Conservation (phyloP, 805 yeast genomes). For the Zygosaccharomyces rouxii region DNA sequence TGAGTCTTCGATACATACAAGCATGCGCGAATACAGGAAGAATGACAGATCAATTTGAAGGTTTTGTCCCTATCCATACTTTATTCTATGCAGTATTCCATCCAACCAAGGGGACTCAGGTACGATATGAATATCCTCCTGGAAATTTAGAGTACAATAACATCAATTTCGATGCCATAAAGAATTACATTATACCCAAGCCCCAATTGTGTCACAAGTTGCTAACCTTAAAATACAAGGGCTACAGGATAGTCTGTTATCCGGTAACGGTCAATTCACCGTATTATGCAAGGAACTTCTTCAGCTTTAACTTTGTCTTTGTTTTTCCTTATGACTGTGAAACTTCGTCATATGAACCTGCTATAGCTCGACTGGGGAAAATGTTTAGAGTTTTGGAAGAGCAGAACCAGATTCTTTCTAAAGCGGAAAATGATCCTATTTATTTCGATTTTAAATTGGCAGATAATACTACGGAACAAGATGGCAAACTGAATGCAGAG, state of each 20-base stretch:
- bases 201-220: conserved; percentile 83
- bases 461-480: conserved; percentile 13
- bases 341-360: conserved; percentile 80
- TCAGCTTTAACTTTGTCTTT: conserved; percentile 88
- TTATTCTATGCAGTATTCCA: conserved; percentile 89
- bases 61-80: conserved; percentile 85
- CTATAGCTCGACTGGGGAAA: conserved; percentile 75
- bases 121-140: conserved; percentile 84
- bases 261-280: conserved; percentile 79
- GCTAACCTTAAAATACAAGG: conserved; percentile 65
- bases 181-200: conserved; percentile 90
- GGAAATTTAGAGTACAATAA: conserved; percentile 41
- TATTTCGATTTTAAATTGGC: conserved; percentile 31
- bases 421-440: conserved; percentile 42
- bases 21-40: neutral
- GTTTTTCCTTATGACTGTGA: conserved; percentile 82
- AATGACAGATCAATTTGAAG: conserved; percentile 39
- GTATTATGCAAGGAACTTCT: conserved; percentile 83
- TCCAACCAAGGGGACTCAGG: conserved; percentile 93
- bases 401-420: conserved; percentile 72
- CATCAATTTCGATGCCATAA: conserved; percentile 77
- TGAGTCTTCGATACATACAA: neutral
- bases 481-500: conserved; percentile 10
- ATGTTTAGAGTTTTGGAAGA: conserved; percentile 90
- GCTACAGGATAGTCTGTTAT: conserved; percentile 72